Base-by-base conservation (phyloP, 805 yeast genomes). In the Lipomyces mesembrius region DNA sequence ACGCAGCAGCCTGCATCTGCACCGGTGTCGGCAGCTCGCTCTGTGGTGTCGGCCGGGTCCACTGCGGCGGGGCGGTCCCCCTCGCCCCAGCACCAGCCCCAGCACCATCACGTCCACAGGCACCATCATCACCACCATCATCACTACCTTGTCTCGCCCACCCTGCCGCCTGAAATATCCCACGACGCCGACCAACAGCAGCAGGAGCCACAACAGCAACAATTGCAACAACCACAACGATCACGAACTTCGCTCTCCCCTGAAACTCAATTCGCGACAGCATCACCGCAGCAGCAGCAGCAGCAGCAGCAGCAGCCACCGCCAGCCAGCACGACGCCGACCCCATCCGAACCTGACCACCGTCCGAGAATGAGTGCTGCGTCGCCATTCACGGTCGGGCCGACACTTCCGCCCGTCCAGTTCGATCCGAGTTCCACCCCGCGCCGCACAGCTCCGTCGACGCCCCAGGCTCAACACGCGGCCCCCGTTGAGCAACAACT, bases 401-500 rank as follows among this genome's bases (percentile, higher is more conserved):
- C 70, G 17, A 67, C 75, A 14, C 67, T 74, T 46, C 77, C 77
- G 2, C 77, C 76, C 2, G 73, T 74, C 57, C 76, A 72, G 60
- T 74, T 72, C 59, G 75, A 74, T 53, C 74, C 73, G 32, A 62
- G 67, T 62, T 56, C 53, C 51, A 51, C 29, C 51, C 14, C 63
- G 51, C 71, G 66, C 55, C 60, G 68, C 53, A 53, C 61, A 4
- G 49, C 68, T 6, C 62, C 67, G 35, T 22, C 35, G 37, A 29
- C 35, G 17, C 35, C 37, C 25, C 59, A 22, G 39, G 32, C 35
- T 6, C 58, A 22, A 34, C 22, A 20, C 59, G 2, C 20, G n/a
- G 29, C 20, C 34, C 60, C 34, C 11, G 32, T 6, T 9, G 35
- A n/a, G 53, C 60, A 39, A 20, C 60, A 14, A 32, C 51, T n/a